phyloP scores from a whole-genome alignment of 73 alveolate species.

The Tetrahymena elliotti region DNA sequence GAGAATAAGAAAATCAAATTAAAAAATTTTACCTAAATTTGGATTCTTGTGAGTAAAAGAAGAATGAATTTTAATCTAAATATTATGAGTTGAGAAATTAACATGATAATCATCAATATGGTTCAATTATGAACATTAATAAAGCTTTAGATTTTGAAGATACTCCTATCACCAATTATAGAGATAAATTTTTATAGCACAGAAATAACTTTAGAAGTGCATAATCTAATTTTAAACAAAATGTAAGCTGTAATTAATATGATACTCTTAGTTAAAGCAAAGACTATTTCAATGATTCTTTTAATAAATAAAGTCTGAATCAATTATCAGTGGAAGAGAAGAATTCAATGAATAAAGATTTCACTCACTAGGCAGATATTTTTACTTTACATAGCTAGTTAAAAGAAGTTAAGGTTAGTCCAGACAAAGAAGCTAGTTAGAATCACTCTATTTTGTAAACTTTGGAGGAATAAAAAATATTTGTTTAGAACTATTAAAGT shows the following conservation, averaged over 20 bases:
- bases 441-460: neutral
- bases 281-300: neutral
- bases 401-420: neutral
- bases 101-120: neutral
- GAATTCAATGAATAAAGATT: neutral
- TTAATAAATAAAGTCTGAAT: neutral
- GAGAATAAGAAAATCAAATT: too few species aligned
- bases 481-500: neutral
- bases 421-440: neutral
- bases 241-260: too few species aligned
- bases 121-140: neutral
- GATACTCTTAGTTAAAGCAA: neutral
- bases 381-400: neutral
- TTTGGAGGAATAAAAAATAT: neutral
- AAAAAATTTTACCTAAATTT: too few species aligned
- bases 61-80: too few species aligned
- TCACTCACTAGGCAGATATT: neutral
- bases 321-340: neutral
- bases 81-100: too few species aligned
- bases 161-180: neutral
- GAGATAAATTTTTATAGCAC: neutral
- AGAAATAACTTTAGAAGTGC: neutral
- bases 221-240: too few species aligned
- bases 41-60: neutral
- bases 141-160: neutral